These are phyloP conservation scores for Athelia sp. DNA, from an alignment of 1,284 basidiomycete genomes.

Conservation along the genomic window DNA sequence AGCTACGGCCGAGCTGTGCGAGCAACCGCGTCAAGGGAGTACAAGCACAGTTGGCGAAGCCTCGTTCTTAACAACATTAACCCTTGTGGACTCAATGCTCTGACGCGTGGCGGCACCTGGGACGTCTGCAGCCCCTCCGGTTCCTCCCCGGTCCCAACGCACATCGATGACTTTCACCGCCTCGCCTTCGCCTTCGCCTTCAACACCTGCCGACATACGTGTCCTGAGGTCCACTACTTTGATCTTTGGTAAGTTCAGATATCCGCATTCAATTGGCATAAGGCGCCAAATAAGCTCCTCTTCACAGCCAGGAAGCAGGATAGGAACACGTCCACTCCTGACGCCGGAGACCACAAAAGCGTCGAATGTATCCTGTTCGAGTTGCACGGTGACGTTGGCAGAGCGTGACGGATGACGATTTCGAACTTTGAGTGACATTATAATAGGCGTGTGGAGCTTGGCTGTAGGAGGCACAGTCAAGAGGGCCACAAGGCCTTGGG, in stretches of 20 bases:
- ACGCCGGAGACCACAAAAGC: slow-evolving; percentile 70
- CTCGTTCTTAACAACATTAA: not conserved
- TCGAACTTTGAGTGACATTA: slow-evolving; percentile 53
- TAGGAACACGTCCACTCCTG: slow-evolving; percentile 55
- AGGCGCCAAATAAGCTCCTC: slow-evolving; percentile 60
- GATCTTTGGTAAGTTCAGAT: slow-evolving; percentile 52
- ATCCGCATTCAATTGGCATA: slow-evolving; percentile 69
- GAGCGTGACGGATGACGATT: slow-evolving; percentile 60
- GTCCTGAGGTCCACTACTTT: slow-evolving; percentile 52
- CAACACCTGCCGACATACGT: slow-evolving; percentile 18
- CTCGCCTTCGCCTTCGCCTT: slow-evolving; percentile 35
- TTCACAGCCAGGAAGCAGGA: slow-evolving; percentile 67
- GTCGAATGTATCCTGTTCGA: slow-evolving; percentile 62
- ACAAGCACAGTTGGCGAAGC: not conserved
- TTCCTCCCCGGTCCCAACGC: slow-evolving; percentile 30
- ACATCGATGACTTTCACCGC: slow-evolving; percentile 49
- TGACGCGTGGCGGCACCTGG: not conserved
- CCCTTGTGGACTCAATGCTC: not conserved
- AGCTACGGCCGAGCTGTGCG: no score
- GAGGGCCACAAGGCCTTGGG: slow-evolving; percentile 57
- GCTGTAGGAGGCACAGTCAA: slow-evolving; percentile 56
- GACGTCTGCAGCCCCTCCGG: not conserved
- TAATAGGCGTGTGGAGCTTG: slow-evolving; percentile 54
- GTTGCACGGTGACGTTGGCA: slow-evolving; percentile 59
- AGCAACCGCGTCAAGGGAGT: not conserved